Conservation (phyloP, 1,139 yeast species). For the Protomyces inouyei region DNA sequence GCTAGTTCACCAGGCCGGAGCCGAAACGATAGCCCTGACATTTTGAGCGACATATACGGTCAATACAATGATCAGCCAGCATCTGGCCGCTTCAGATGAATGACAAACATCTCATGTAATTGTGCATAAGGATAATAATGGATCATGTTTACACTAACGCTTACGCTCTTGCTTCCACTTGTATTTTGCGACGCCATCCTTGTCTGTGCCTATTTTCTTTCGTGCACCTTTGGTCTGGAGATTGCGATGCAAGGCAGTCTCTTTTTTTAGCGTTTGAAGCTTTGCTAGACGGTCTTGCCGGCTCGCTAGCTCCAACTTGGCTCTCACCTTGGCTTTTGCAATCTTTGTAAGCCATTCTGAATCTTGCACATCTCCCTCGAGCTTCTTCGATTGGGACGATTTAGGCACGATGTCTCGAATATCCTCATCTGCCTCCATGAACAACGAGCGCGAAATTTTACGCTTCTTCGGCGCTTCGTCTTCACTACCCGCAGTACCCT, state of each 20-base stretch:
- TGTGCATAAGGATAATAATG: too few relatives aligned
- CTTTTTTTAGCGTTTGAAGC: conserved; percentile 13
- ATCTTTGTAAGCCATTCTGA: conserved; percentile 10
- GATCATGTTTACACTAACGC: conserved; percentile 2
- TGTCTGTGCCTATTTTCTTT: conserved; percentile 26
- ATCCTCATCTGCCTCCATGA: conserved; percentile 43
- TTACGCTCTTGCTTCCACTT: conserved; percentile 31
- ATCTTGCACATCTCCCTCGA: neutral
- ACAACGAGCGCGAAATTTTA: neutral
- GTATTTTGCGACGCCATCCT: conserved; percentile 28
- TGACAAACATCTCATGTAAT: too few relatives aligned
- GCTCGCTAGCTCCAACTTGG: conserved; percentile 15
- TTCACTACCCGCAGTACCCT: neutral
- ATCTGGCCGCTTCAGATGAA: too few relatives aligned
- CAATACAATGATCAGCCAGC: neutral
- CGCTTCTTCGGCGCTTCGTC: neutral
- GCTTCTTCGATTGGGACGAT: neutral
- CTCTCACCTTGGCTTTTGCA: neutral
- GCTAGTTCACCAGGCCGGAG: neutral
- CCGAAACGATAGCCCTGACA: neutral
- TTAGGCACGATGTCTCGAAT: conserved; percentile 56
- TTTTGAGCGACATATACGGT: neutral
- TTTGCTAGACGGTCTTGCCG: conserved; percentile 17
- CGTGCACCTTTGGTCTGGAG: conserved; percentile 30
- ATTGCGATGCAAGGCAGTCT: conserved; percentile 26